Percentiles rank a stretch among this genome's conserved stretches.
These are phyloP conservation scores for Eutrema heterophyllum DNA, from an alignment of 345 rosid genomes.

Conservation along the genomic window DNA sequence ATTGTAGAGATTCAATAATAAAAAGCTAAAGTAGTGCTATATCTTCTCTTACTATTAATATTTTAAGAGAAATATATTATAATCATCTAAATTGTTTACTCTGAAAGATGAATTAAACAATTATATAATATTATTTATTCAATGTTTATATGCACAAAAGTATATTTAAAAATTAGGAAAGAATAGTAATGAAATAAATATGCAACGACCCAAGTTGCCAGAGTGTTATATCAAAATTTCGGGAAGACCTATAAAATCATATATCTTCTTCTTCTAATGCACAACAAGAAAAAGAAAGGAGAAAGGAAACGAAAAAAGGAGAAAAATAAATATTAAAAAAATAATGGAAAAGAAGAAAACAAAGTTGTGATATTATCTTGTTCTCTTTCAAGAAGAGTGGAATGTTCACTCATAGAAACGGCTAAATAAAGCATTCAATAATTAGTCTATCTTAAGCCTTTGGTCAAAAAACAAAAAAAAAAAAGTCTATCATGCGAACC, in stretches of 20 bases:
- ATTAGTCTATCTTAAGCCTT: no score
- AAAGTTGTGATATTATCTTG: conserved; percentile 23
- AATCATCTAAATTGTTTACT: neutral
- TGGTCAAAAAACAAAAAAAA: no score
- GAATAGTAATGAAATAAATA: neutral
- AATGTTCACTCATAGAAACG: conserved; percentile 20
- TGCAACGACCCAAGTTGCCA: conserved; percentile 22
- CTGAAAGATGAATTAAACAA: neutral
- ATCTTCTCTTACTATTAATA: neutral
- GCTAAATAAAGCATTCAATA: conserved; percentile 26
- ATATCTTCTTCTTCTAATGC: neutral
- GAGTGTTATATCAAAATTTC: conserved; percentile 7
- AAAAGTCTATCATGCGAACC: conserved; percentile 29
- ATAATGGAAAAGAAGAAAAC: conserved; percentile 8
- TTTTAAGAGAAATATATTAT: neutral
- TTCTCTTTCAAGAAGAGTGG: conserved; percentile 29
- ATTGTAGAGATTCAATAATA: neutral
- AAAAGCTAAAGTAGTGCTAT: neutral
- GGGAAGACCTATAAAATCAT: neutral
- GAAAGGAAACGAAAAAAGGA: neutral
- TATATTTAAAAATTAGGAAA: neutral
- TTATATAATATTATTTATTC: neutral
- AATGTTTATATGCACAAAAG: neutral
- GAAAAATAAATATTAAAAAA: neutral
- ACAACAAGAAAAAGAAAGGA: neutral